These are phyloP conservation scores for Suillus subalutaceus DNA, from an alignment of 768 basidiomycete genomes.

Conservation along the genomic window DNA sequence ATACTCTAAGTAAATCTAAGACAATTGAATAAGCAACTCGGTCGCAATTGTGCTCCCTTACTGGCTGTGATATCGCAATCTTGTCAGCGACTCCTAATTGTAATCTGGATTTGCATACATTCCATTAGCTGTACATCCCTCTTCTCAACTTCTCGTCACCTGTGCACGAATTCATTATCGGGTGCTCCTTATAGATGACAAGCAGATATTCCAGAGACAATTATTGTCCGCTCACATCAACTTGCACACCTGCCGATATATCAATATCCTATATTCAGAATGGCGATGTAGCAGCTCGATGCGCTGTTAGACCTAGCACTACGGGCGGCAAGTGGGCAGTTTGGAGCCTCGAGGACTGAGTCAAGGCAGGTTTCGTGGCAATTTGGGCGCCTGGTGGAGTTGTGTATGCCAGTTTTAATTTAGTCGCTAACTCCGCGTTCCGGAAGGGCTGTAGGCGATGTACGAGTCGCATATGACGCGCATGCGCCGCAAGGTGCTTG, in stretches of 20 bases:
- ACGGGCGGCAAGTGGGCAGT: constrained; percentile 38
- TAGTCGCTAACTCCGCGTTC: not conserved
- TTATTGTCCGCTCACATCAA: not conserved
- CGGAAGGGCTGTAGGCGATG: constrained; percentile 52
- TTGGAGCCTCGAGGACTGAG: constrained; percentile 62
- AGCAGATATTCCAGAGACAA: not conserved
- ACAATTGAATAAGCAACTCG: too few species aligned
- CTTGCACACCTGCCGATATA: not conserved
- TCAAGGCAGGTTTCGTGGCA: constrained; percentile 61
- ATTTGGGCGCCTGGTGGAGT: constrained; percentile 89
- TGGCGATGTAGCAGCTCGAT: too few species aligned
- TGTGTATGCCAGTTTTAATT: not conserved
- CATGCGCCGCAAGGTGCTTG: constrained; percentile 59
- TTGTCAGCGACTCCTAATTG: too few species aligned
- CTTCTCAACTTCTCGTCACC: too few species aligned
- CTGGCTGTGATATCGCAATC: too few species aligned
- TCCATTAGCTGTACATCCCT: too few species aligned
- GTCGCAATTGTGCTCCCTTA: too few species aligned
- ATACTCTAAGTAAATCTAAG: too few species aligned
- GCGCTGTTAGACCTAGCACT: too few species aligned
- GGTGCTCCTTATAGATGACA: not conserved
- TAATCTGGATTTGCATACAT: too few species aligned
- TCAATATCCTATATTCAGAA: not conserved
- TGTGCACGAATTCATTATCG: not conserved
- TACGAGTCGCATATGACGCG: constrained; percentile 58